Conservation (phyloP, 306 rosid genomes). For the Arachis stenosperma region DNA sequence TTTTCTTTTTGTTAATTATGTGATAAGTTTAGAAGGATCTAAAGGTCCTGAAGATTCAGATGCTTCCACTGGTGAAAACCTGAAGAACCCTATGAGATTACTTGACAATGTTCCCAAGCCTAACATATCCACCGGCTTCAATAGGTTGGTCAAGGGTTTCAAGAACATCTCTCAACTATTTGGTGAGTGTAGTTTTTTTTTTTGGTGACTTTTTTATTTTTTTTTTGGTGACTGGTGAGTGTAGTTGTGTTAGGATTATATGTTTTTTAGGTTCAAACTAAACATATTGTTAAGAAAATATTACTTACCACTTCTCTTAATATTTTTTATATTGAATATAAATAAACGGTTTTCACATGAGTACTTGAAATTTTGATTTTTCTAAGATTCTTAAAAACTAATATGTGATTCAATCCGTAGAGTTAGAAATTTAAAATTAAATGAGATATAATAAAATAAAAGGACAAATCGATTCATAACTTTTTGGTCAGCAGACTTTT, state of each 20-base stretch:
- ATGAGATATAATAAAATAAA: too few relatives aligned
- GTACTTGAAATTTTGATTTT: too few relatives aligned
- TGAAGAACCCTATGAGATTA: slow-evolving; percentile 61
- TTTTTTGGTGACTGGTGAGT: slow-evolving; percentile 95
- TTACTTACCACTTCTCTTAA: too few relatives aligned
- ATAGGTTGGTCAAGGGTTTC: slow-evolving; percentile 81
- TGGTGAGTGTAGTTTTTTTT: slow-evolving; percentile 65
- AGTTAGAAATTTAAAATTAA: too few relatives aligned
- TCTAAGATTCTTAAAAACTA: too few relatives aligned
- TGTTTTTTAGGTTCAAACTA: neutral
- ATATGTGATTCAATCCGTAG: too few relatives aligned
- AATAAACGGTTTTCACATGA: too few relatives aligned
- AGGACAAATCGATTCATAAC: too few relatives aligned
- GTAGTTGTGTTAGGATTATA: neutral
- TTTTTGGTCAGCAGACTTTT: too few relatives aligned
- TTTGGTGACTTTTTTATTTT: too few relatives aligned
- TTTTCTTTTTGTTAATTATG: neutral
- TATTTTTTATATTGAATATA: too few relatives aligned
- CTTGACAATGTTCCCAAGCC: slow-evolving; percentile 60
- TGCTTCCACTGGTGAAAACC: slow-evolving; percentile 53
- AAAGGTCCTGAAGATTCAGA: slow-evolving; percentile 56
- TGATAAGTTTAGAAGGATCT: slow-evolving; percentile 44
- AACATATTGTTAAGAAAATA: neutral
- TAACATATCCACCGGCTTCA: slow-evolving; percentile 60
- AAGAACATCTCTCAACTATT: slow-evolving; percentile 83